These are phyloP conservation scores for Megacollybia platyphylla DNA, from an alignment of 1,284 basidiomycete genomes.

Conservation along the genomic window DNA sequence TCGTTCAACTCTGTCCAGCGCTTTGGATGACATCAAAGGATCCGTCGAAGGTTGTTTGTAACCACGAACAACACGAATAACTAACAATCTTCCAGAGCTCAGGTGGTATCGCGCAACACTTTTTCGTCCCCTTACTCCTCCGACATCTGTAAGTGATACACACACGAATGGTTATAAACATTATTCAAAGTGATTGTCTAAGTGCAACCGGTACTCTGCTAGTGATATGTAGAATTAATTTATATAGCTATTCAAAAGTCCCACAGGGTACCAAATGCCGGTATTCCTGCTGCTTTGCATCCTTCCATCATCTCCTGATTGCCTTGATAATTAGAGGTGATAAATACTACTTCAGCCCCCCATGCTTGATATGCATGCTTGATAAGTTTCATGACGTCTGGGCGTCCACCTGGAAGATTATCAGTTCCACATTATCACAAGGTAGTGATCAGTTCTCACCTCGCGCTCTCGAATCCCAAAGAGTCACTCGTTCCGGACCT, in stretches of 20 bases:
- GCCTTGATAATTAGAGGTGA: conserved; percentile 28
- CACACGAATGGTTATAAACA: background rate
- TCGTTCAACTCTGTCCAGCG: conserved; percentile 25
- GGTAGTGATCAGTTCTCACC: conserved; percentile 19
- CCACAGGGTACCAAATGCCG: conserved; percentile 30
- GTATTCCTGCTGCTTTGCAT: conserved; percentile 26
- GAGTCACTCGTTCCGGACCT: conserved; percentile 37
- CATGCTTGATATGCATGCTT: conserved; percentile 23
- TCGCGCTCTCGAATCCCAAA: conserved; percentile 53
- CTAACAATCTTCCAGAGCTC: conserved; percentile 28
- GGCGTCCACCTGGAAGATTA: conserved; percentile 20
- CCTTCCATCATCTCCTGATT: conserved; percentile 32
- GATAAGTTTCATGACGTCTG: conserved; percentile 27
- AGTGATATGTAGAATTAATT: background rate
- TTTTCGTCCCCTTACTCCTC: conserved; percentile 23
- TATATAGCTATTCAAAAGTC: conserved; percentile 20
- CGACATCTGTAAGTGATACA: background rate
- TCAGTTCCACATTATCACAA: conserved; percentile 1
- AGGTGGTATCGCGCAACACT: conserved; percentile 50
- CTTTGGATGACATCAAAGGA: conserved; percentile 62
- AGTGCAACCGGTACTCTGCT: background rate
- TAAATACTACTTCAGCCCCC: conserved; percentile 30
- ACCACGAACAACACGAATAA: background rate
- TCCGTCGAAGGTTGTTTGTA: conserved; percentile 52
- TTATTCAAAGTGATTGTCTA: background rate